phyloP scores from a whole-genome alignment of 192 early-diverging fungal species.

The Radiomyces spectabilis region DNA sequence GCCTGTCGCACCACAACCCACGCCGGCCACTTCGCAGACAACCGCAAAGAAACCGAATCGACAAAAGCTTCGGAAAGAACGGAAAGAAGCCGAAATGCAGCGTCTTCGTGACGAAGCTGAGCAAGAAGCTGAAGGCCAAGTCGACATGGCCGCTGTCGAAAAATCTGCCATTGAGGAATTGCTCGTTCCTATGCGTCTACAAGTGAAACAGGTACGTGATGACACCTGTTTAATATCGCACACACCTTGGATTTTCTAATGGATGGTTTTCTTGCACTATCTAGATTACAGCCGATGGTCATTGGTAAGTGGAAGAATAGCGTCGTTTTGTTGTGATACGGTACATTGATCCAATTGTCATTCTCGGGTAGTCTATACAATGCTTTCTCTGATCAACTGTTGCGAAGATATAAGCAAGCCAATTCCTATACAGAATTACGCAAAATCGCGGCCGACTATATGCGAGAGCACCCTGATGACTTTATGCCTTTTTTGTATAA shows the following conservation, averaged over 20 bases:
- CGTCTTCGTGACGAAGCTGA: conserved; percentile 67
- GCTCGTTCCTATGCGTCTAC: conserved; percentile 45
- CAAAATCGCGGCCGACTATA: conserved; percentile 65
- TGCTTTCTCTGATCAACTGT: conserved; percentile 79
- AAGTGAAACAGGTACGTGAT: conserved; percentile 47
- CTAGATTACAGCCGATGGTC: conserved; percentile 80
- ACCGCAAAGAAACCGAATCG: conserved; percentile 44
- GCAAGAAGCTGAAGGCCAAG: conserved; percentile 63
- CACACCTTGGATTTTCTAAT: neutral
- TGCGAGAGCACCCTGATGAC: conserved; percentile 75
- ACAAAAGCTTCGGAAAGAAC: conserved; percentile 47
- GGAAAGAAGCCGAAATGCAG: conserved; percentile 63
- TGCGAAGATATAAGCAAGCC: conserved; percentile 17
- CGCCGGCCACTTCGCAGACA: conserved; percentile 10
- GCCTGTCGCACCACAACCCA: conserved; percentile 8
- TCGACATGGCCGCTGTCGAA: conserved; percentile 73
- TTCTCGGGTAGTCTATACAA: conserved; percentile 62
- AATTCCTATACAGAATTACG: conserved; percentile 58
- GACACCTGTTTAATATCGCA: neutral
- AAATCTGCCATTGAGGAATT: conserved; percentile 55
- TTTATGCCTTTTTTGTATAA: conserved; percentile 85
- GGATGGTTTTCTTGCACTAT: neutral
- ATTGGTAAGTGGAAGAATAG: conserved; percentile 83
- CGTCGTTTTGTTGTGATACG: too few species aligned
- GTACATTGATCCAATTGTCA: too few species aligned